Percentiles rank a stretch among this genome's conserved stretches.
phyloP scores from a whole-genome alignment of 371 early-diverging fungal species.

The Mucor sp. region DNA sequence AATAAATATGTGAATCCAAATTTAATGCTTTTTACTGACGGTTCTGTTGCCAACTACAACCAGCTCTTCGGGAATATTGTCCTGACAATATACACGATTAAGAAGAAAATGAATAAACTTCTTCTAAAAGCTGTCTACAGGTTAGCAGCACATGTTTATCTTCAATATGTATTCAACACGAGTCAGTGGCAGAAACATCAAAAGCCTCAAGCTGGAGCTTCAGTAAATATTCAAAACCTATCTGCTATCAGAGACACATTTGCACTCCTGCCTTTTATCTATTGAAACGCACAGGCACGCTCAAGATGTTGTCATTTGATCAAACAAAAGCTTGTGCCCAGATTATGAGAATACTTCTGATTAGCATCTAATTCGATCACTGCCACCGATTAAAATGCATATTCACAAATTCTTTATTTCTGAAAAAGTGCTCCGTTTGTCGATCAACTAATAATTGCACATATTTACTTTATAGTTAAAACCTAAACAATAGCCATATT shows the following conservation, averaged over 20 bases:
- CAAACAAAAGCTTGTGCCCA: background rate
- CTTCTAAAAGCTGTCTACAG: background rate
- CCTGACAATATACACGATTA: background rate
- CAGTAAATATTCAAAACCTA: background rate
- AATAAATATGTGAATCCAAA: background rate
- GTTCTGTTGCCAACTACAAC: background rate
- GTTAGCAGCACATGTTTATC: background rate
- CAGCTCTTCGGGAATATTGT: background rate
- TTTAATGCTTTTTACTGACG: background rate
- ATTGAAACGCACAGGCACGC: background rate
- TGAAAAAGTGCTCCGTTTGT: background rate
- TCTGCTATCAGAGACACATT: too few relatives aligned
- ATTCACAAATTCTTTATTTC: background rate
- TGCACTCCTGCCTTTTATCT: too few relatives aligned
- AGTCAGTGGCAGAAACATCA: background rate
- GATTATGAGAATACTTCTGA: background rate
- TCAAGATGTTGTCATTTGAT: background rate
- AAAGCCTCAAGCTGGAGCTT: background rate
- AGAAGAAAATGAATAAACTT: background rate
- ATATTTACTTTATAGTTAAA: background rate
- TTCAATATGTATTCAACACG: too few relatives aligned
- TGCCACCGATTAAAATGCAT: background rate
- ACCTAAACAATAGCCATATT: background rate
- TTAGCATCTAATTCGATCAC: background rate
- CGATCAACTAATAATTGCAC: background rate